phyloP scores from a whole-genome alignment of 164 flowering plant genomes.

The Litsea cubeba region DNA sequence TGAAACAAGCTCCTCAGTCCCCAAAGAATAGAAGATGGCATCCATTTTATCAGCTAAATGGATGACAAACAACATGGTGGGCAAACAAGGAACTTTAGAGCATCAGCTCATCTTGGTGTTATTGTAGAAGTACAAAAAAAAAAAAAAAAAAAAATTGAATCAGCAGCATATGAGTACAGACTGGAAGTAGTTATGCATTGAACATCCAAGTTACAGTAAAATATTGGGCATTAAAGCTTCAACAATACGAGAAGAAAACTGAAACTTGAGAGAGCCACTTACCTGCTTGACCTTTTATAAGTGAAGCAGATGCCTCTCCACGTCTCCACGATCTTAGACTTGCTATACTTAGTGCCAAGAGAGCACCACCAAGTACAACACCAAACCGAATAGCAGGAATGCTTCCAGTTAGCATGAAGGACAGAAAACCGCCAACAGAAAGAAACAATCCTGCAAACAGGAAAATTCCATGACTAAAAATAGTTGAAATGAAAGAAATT shows the following conservation, averaged over 20 bases:
- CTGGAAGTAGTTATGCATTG: background rate
- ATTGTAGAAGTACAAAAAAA: no score
- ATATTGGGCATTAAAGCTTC: background rate
- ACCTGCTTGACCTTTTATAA: slow-evolving; percentile 90
- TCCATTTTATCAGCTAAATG: no score
- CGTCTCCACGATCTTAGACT: slow-evolving; percentile 62
- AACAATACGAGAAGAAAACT: background rate
- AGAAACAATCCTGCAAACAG: slow-evolving; percentile 65
- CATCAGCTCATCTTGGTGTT: no score
- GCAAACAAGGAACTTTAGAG: no score
- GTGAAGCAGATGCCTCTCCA: slow-evolving; percentile 39
- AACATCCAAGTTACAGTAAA: background rate
- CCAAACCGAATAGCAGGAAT: slow-evolving; percentile 85
- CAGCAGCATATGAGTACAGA: no score
- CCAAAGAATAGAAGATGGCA: no score
- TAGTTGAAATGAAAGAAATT: background rate
- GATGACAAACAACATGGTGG: no score
- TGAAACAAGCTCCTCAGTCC: no score
- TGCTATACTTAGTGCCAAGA: slow-evolving; percentile 66
- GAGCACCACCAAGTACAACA: slow-evolving; percentile 76
- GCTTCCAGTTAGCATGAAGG: slow-evolving; percentile 88
- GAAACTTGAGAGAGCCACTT: slow-evolving; percentile 1
- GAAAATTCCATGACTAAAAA: background rate
- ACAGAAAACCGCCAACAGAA: slow-evolving; percentile 69
- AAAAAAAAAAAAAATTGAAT: no score